Conservation (phyloP, 805 yeast genomes). For the Candida oleophila region DNA sequence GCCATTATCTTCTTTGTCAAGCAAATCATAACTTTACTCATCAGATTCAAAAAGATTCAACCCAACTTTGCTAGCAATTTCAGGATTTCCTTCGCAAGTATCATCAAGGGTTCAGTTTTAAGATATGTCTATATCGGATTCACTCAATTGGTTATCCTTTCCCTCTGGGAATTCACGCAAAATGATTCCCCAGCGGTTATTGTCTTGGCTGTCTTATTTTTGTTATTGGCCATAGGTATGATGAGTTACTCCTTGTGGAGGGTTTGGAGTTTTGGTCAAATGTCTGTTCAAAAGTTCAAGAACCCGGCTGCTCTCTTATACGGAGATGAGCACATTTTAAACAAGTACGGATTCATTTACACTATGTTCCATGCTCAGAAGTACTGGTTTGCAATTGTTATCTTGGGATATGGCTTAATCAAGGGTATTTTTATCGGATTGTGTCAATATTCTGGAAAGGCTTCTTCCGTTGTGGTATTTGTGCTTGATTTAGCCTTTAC, state of each 20-base stretch:
- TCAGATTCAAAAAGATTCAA: conserved; percentile 50
- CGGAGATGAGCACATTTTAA: conserved; percentile 69
- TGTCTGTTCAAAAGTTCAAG: conserved; percentile 57
- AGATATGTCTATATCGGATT: conserved; percentile 83
- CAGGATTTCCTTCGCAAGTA: conserved; percentile 53
- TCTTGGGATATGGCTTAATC: conserved; percentile 58
- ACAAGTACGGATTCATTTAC: conserved; percentile 84
- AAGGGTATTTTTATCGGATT: conserved; percentile 75
- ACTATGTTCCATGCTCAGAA: conserved; percentile 80
- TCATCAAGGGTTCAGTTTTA: conserved; percentile 76
- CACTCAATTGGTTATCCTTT: conserved; percentile 73
- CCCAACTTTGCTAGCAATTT: conserved; percentile 48
- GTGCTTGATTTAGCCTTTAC: conserved; percentile 72
- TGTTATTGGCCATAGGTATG: conserved; percentile 58
- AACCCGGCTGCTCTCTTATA: conserved; percentile 88
- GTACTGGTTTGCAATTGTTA: conserved; percentile 80
- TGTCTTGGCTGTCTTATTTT: conserved; percentile 71
- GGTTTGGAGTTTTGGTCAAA: conserved; percentile 60
- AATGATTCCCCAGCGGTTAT: conserved; percentile 87
- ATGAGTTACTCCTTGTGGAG: conserved; percentile 66
- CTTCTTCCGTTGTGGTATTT: conserved; percentile 76
- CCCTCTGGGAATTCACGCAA: conserved; percentile 84
- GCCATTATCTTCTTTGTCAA: conserved; percentile 57
- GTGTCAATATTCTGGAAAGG: conserved; percentile 77
- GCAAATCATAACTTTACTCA: conserved; percentile 46